These are phyloP conservation scores for Brassica hybrid DNA, from an alignment of 441 rosid species.

Conservation along the genomic window DNA sequence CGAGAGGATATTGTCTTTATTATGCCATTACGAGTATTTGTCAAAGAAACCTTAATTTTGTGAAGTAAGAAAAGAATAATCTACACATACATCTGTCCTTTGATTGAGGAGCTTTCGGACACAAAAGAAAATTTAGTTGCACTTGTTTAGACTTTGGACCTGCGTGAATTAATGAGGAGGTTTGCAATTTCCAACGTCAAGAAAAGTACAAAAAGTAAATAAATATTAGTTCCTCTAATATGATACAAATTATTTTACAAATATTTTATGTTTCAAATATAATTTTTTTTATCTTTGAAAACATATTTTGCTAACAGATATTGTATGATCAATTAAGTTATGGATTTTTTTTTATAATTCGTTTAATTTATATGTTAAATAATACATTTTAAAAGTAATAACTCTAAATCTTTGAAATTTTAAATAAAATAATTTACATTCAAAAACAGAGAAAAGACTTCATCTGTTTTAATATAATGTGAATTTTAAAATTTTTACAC, in stretches of 20 bases:
- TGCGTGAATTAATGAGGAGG: constrained; percentile 14
- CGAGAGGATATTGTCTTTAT: constrained; percentile 7
- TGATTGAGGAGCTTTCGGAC: constrained; percentile 41
- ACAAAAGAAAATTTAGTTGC: background rate
- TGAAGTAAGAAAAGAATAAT: constrained; percentile 13
- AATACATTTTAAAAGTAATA: background rate
- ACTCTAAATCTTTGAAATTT: background rate
- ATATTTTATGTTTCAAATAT: background rate
- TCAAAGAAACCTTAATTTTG: constrained; percentile 30
- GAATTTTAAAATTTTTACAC: too few relatives aligned
- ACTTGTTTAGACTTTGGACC: constrained; percentile 21
- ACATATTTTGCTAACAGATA: background rate
- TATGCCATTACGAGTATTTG: constrained; percentile 17
- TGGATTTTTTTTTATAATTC: background rate
- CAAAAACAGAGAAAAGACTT: background rate
- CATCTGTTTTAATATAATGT: too few relatives aligned
- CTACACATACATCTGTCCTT: constrained; percentile 31
- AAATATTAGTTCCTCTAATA: background rate
- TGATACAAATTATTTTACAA: background rate
- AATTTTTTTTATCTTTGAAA: background rate
- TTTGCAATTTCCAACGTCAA: constrained; percentile 30
- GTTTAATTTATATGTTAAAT: background rate
- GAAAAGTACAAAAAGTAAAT: background rate
- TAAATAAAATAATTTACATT: too few relatives aligned
- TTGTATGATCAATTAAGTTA: background rate